Evolutionary conservation across 2,329 filamentous ascomycete species (phyloP).

Genomic region (Aciculosporium take): DNA sequence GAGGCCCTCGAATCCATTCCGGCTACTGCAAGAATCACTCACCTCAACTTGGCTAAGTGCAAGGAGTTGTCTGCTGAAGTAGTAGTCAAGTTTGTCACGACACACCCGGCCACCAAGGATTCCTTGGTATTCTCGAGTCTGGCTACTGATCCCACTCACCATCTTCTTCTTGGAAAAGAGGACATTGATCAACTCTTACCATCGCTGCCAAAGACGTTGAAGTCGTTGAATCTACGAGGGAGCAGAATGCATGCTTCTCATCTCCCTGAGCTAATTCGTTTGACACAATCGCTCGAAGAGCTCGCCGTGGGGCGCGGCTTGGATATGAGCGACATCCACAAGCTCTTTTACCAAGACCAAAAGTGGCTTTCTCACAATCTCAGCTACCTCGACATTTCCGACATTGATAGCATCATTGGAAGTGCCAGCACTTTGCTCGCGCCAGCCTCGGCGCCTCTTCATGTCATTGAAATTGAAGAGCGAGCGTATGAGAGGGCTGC

Average conservation of each 20-base stretch:
- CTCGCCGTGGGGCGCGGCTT: constrained; percentile 58
- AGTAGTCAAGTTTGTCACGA: constrained; percentile 56
- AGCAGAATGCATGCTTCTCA: constrained; percentile 54
- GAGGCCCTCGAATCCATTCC: constrained; percentile 57
- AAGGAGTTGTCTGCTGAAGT: constrained; percentile 49
- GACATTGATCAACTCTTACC: constrained; percentile 53
- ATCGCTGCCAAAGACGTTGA: constrained; percentile 49
- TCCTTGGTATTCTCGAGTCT: constrained; percentile 59
- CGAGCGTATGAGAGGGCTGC: constrained; percentile 51
- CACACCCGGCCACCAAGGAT: constrained; percentile 53
- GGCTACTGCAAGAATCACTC: constrained; percentile 55
- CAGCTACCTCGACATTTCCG: constrained; percentile 64
- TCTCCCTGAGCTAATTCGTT: constrained; percentile 45
- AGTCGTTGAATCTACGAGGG: constrained; percentile 63
- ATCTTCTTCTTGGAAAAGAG: constrained; percentile 53
- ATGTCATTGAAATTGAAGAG: constrained; percentile 62
- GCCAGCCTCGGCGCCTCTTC: constrained; percentile 48
- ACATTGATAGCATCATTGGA: constrained; percentile 41
- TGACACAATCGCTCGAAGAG: constrained; percentile 61
- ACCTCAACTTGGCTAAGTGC: constrained; percentile 68
- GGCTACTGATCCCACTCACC: constrained; percentile 55
- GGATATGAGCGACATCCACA: constrained; percentile 49
- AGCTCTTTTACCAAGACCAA: constrained; percentile 42
- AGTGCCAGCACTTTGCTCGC: constrained; percentile 47
- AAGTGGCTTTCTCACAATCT: constrained; percentile 39